Percentiles rank a stretch among this genome's conserved stretches.
Conservation (phyloP, 129 eudicot species). For the Solidago caesia region DNA sequence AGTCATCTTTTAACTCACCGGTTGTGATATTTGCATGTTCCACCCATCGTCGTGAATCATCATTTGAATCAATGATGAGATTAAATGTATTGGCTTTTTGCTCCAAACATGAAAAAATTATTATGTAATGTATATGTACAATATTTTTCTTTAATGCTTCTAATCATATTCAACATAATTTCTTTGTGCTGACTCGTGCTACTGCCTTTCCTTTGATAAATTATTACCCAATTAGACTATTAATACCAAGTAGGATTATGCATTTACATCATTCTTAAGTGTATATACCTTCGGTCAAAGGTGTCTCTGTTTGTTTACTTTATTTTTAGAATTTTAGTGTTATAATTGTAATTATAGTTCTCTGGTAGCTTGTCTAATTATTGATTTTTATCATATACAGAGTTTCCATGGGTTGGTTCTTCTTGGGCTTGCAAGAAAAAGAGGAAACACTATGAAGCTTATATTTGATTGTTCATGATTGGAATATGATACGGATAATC, state of each 20-base stretch:
- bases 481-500: too few relatives aligned
- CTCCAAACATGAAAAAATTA: too few relatives aligned
- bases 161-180: constrained; percentile 30
- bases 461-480: too few relatives aligned
- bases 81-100: too few relatives aligned
- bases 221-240: constrained; percentile 8
- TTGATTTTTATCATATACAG: constrained; percentile 6
- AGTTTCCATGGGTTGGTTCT: constrained; percentile 66
- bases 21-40: too few relatives aligned
- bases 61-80: too few relatives aligned
- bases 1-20: too few relatives aligned
- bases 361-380: constrained; percentile 11
- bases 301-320: background rate
- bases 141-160: too few relatives aligned
- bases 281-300: background rate
- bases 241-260: background rate
- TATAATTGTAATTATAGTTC: background rate
- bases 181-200: constrained; percentile 8
- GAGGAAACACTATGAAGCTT: constrained; percentile 70
- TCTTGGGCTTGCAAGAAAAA: constrained; percentile 62
- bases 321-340: background rate
- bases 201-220: background rate
- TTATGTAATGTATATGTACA: too few relatives aligned
- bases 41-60: too few relatives aligned
- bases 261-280: background rate